Conservation (phyloP, 2,329 filamentous ascomycete species). For the Cyphellophora europaea region DNA sequence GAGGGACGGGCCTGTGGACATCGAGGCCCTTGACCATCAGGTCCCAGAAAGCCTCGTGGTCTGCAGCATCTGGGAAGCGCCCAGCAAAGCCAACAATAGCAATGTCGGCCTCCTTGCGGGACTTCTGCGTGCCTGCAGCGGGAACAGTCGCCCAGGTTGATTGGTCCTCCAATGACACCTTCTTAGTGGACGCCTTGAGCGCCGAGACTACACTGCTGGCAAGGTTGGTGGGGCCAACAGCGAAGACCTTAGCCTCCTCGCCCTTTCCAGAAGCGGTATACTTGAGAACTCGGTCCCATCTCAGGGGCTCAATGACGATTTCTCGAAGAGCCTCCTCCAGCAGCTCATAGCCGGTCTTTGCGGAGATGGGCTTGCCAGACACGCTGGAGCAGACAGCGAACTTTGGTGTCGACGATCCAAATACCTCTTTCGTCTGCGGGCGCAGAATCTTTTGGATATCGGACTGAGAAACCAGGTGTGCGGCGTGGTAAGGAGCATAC, state of each 20-base stretch:
- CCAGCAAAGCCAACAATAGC: slow-evolving; percentile 80
- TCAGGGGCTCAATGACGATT: slow-evolving; percentile 28
- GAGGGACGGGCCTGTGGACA: slow-evolving; percentile 51
- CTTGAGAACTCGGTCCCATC: slow-evolving; percentile 31
- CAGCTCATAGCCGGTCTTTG: slow-evolving; percentile 23
- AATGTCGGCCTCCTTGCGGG: slow-evolving; percentile 56
- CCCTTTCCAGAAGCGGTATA: slow-evolving; percentile 16
- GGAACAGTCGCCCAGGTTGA: slow-evolving; percentile 30
- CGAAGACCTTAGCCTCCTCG: slow-evolving; percentile 30
- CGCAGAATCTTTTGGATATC: slow-evolving; percentile 44
- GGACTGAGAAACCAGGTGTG: slow-evolving; percentile 42
- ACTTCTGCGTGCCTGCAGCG: slow-evolving; percentile 18
- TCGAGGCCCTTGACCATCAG: slow-evolving; percentile 65
- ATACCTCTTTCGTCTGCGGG: slow-evolving; percentile 22
- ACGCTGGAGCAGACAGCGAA: slow-evolving; percentile 30
- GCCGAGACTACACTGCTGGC: slow-evolving; percentile 46
- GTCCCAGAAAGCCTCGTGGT: slow-evolving; percentile 64
- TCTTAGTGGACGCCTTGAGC: slow-evolving; percentile 31
- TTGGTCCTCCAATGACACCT: slow-evolving; percentile 24
- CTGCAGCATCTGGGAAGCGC: slow-evolving; percentile 64
- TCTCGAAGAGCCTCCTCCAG: slow-evolving; percentile 27
- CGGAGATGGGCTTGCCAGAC: slow-evolving; percentile 24
- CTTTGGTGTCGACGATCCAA: slow-evolving; percentile 20
- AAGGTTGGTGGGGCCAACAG: slow-evolving; percentile 44
- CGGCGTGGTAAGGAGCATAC: slow-evolving; percentile 50